Evolutionary conservation across 1,284 basidiomycete species (phyloP), one percentile per base, ranked within the genome.

Genomic region (Ustilago tritici): DNA sequence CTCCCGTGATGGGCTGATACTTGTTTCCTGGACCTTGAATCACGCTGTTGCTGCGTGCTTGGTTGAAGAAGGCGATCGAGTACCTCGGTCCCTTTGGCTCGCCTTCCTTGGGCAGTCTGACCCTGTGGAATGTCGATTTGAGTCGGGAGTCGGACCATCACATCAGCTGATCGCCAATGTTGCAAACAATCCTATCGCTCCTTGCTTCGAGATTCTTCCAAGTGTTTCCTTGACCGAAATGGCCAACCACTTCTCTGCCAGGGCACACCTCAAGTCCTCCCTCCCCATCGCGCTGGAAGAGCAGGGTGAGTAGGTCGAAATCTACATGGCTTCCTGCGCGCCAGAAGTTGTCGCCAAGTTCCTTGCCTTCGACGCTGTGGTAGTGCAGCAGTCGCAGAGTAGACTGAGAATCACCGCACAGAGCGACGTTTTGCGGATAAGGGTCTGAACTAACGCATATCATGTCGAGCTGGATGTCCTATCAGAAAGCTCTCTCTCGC

Each of bases 91-190:
- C 75, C 43, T 74, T 71, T 56, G 79, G 70, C 34, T 82, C 65
- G 15, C 71, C 75, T 32, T 74, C 62, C 10, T 66, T 65, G 0
- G 90, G 90, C 0, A 89, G 88, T 36, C 89, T 87, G 11, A 91
- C 91, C 9, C 90, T 89, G 80, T 91, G 90, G 14, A 90, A 83
- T 0, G 90, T 90, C 68, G 90, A 91, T 72, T 89, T 88, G 35
- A 91, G 89, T 3, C 87, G 88, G 78, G 91, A 90, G 76, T 91
- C 91, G 0, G 89, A 89, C 90, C 90, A 91, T 72, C 90, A 86
- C 89, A 89, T 89, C 67, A 91, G 82, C 70, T 90, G 89, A 78
- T 91, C 90, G 4, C 90, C 90, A 5, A 90, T 90, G 76, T 91
- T 91, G 59, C 91, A 89, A 17, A 91, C 86, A n/a, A 91, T 85